phyloP scores from a whole-genome alignment of 495 filamentous ascomycete genomes.

The Aspergillus taichungensis region DNA sequence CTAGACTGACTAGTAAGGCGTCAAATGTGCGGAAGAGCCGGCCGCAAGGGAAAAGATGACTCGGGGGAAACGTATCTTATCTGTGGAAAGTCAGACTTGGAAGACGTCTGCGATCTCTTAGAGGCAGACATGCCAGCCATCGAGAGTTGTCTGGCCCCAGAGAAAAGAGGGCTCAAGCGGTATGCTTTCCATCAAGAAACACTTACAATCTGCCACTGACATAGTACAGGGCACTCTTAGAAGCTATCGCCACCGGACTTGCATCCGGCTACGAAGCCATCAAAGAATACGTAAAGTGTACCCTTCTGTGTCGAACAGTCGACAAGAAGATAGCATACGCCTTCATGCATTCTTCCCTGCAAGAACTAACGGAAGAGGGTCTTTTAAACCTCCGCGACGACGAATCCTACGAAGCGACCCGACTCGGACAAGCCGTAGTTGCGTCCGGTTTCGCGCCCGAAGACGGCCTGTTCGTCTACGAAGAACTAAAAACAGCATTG shows the following conservation, averaged over 20 bases:
- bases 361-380: constrained; percentile 34
- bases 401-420: constrained; percentile 51
- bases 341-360: constrained; percentile 46
- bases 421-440: constrained; percentile 63
- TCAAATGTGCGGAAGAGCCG: constrained; percentile 79
- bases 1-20: constrained; percentile 34
- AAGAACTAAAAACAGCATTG: constrained; percentile 58
- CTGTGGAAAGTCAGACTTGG: constrained; percentile 60
- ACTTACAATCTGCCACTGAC: constrained; percentile 5
- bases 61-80: constrained; percentile 74
- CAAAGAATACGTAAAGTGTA: constrained; percentile 61
- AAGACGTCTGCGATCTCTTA: constrained; percentile 60
- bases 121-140: constrained; percentile 65
- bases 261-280: constrained; percentile 61
- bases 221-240: constrained; percentile 53
- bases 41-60: constrained; percentile 76
- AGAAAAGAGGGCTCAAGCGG: constrained; percentile 61
- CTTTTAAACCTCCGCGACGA: constrained; percentile 30
- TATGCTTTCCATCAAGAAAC: constrained; percentile 12
- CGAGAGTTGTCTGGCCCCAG: constrained; percentile 59
- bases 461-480: constrained; percentile 67
- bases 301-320: constrained; percentile 55
- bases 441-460: constrained; percentile 65
- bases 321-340: constrained; percentile 46
- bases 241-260: constrained; percentile 63